These are phyloP conservation scores for Cladosporium sp. DNA, from an alignment of 2,329 filamentous ascomycete species.

Conservation along the genomic window DNA sequence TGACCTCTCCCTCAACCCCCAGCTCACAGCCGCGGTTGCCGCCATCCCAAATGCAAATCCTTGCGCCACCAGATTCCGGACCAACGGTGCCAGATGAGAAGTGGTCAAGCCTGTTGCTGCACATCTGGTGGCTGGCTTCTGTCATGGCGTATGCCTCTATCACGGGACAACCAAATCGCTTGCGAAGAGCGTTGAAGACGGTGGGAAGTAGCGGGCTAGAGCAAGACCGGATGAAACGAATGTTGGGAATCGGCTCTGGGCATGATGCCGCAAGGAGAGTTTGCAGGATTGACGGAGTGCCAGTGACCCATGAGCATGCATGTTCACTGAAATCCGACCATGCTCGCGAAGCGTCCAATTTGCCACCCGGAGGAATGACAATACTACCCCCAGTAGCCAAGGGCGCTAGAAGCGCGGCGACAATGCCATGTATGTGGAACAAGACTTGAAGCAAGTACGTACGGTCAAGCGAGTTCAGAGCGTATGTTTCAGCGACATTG, in stretches of 20 bases:
- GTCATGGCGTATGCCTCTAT: constrained; percentile 89
- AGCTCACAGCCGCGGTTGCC: constrained; percentile 42
- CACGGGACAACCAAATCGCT: constrained; percentile 68
- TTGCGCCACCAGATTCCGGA: not conserved
- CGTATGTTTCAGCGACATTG: not conserved
- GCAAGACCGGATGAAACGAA: constrained; percentile 1
- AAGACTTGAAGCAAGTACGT: not conserved
- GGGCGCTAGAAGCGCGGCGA: not conserved
- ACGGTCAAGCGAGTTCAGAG: not conserved
- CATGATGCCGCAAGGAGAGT: constrained; percentile 64
- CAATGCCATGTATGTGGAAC: not conserved
- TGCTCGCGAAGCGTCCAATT: constrained; percentile 46
- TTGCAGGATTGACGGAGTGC: constrained; percentile 84
- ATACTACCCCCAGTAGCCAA: not conserved
- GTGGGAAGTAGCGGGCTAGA: not conserved
- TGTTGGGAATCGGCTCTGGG: constrained; percentile 45
- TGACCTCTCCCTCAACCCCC: constrained; percentile 47
- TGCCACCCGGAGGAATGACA: not conserved
- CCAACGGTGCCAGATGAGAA: not conserved
- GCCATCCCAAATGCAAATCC: constrained; percentile 48
- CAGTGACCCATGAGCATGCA: constrained; percentile 84
- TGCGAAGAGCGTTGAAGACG: constrained; percentile 42
- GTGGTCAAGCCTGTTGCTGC: constrained; percentile 43
- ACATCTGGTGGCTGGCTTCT: constrained; percentile 79
- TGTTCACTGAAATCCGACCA: constrained; percentile 71